Conservation (phyloP, 495 filamentous ascomycete genomes). For the Trypethelium eluteriae region DNA sequence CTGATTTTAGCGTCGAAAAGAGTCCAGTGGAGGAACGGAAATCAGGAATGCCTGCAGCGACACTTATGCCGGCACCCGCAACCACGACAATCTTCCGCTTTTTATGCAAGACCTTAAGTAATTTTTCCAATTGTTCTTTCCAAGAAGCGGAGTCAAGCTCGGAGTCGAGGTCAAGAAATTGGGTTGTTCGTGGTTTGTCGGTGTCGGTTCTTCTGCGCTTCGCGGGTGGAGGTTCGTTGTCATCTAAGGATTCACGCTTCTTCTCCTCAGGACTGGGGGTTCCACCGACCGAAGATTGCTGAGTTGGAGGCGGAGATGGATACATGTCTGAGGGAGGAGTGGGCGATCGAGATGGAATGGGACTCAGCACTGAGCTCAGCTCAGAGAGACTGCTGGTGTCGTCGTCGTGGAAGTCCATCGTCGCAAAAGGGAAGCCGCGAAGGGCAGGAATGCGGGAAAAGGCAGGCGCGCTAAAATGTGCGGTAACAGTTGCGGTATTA, state of each 20-base stretch:
- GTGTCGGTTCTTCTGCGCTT: slow-evolving; percentile 62
- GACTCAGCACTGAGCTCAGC: slow-evolving; percentile 49
- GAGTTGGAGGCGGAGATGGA: slow-evolving; percentile 53
- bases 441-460: neutral
- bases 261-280: slow-evolving; percentile 34
- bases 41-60: slow-evolving; percentile 92
- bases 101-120: slow-evolving; percentile 70
- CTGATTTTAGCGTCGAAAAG: slow-evolving; percentile 70
- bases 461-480: neutral
- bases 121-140: slow-evolving; percentile 50
- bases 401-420: slow-evolving; percentile 5
- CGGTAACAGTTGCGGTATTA: neutral
- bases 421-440: slow-evolving; percentile 9
- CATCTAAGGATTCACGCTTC: slow-evolving; percentile 20
- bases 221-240: slow-evolving; percentile 51
- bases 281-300: slow-evolving; percentile 39
- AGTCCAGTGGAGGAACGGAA: slow-evolving; percentile 87
- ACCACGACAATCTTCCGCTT: slow-evolving; percentile 95
- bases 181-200: slow-evolving; percentile 65
- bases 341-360: slow-evolving; percentile 46
- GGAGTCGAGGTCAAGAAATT: slow-evolving; percentile 60
- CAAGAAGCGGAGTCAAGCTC: slow-evolving; percentile 34
- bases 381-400: slow-evolving; percentile 33
- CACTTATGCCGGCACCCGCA: slow-evolving; percentile 92
- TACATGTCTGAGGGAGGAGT: slow-evolving; percentile 48